Base-by-base conservation (phyloP, 257 asterid species). In the Orobanche coerulescens region DNA sequence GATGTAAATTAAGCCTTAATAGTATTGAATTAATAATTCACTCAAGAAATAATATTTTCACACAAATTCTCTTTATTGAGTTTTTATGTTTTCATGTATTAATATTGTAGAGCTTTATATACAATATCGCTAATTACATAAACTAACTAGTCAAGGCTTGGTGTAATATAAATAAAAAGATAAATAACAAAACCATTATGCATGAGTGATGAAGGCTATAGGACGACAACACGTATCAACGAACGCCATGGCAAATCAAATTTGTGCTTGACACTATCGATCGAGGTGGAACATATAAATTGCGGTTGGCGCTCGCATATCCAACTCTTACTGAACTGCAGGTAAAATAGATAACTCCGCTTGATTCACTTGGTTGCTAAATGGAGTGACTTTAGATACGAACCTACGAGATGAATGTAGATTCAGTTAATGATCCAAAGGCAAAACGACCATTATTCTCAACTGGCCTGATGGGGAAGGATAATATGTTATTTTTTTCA, bases 221-320 rank as follows among this genome's bases (percentile, higher is more conserved):
- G 58, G 84, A 75, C 37, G 87, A 80, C 33, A 74, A 72, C 30
- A 61, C 84, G 11, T 82, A 75, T 48, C 58, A 76, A 66, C 77
- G 91, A 42, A 74, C 94, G 10, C 82, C 95, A 1, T 89, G 96
- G 96, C 79, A 80, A 64, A 81, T 89, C 62, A 82, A 74, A 44
- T 89, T 89, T 78, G 7, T 42, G 10, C 69, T 83, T 4, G 82
- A 78, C 62, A 63, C 36, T 15, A 64, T 80, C 48, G 42, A 56
- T 47, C 82, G 57, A 8, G 64, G 34, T 11, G 88, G 84, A 64
- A 75, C 66, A 13, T 86, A 89, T 47, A 82, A 71, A 30, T 66
- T 86, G 16, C 78, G 88, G 0, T 74, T 89, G 65, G 96, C 96
- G 7, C 78, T 89, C 13, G 77, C 96, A n/a, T 79, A 87, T 20